phyloP scores from a whole-genome alignment of 2,329 filamentous ascomycete genomes.

The Alternaria hordeiaustralica region DNA sequence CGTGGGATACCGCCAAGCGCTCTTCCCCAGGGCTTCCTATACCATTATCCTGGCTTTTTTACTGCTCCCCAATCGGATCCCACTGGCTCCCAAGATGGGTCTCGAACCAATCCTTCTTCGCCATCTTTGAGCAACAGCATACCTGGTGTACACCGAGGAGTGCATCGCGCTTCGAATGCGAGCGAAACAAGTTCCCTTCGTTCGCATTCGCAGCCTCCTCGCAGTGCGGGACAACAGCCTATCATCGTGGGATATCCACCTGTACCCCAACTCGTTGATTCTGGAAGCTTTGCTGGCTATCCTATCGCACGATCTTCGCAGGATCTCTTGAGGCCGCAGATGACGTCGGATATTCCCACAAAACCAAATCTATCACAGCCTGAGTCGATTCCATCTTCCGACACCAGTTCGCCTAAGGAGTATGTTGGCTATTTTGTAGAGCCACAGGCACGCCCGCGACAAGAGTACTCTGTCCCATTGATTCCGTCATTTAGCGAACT shows the following conservation, averaged over 20 bases:
- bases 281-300: conserved; percentile 39
- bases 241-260: conserved; percentile 49
- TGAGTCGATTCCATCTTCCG: conserved; percentile 27
- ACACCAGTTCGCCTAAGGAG: conserved; percentile 55
- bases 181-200: conserved; percentile 53
- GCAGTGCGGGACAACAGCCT: conserved; percentile 50
- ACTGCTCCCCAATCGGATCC: conserved; percentile 47
- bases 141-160: conserved; percentile 51
- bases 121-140: conserved; percentile 54
- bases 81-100: conserved; percentile 49
- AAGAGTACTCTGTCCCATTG: conserved; percentile 43
- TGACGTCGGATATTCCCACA: conserved; percentile 27
- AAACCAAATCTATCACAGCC: conserved; percentile 28
- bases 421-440: conserved; percentile 59
- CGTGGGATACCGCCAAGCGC: conserved; percentile 36
- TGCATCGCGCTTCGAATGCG: conserved; percentile 53
- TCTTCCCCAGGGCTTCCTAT: conserved; percentile 52
- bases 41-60: conserved; percentile 55
- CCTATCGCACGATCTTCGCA: conserved; percentile 44
- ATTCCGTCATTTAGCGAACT: conserved; percentile 51
- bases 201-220: conserved; percentile 59
- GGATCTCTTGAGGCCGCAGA: conserved; percentile 29
- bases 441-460: conserved; percentile 47
- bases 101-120: conserved; percentile 57
- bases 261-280: conserved; percentile 43